Percentiles rank a stretch among this genome's conserved stretches.
These are phyloP conservation scores for Cryomyces antarcticus DNA, from an alignment of 495 filamentous ascomycete genomes.

Conservation along the genomic window DNA sequence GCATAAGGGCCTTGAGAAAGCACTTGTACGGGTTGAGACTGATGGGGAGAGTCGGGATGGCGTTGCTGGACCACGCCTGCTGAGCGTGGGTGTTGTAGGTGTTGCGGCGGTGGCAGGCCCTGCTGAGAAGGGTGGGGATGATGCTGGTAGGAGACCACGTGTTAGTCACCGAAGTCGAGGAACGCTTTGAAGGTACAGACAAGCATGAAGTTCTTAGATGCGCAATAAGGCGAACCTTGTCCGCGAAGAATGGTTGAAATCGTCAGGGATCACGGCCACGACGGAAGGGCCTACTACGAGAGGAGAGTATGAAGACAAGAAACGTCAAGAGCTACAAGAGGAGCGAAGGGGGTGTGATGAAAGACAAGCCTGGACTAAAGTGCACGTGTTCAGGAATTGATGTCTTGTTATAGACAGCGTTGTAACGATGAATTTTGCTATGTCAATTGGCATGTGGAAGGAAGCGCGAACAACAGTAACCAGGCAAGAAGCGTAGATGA, in stretches of 20 bases:
- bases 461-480: too few relatives aligned
- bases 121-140: constrained; percentile 18
- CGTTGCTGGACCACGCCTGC: constrained; percentile 17
- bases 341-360: too few relatives aligned
- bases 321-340: too few relatives aligned
- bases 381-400: too few relatives aligned
- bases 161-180: constrained; percentile 4
- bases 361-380: too few relatives aligned
- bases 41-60: constrained; percentile 19
- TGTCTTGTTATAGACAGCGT: too few relatives aligned
- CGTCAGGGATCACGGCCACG: not conserved
- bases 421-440: too few relatives aligned
- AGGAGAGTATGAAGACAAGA: not conserved
- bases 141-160: constrained; percentile 13
- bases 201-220: not conserved
- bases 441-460: too few relatives aligned
- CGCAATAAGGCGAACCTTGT: not conserved
- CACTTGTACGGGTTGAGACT: constrained; percentile 13
- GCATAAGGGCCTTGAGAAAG: constrained; percentile 17
- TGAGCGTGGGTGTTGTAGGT: constrained; percentile 17
- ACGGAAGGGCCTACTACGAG: not conserved
- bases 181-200: not conserved
- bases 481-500: not conserved
- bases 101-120: constrained; percentile 21
- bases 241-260: not conserved